phyloP scores from a whole-genome alignment of 495 filamentous ascomycete species.

The Apodospora peruviana region DNA sequence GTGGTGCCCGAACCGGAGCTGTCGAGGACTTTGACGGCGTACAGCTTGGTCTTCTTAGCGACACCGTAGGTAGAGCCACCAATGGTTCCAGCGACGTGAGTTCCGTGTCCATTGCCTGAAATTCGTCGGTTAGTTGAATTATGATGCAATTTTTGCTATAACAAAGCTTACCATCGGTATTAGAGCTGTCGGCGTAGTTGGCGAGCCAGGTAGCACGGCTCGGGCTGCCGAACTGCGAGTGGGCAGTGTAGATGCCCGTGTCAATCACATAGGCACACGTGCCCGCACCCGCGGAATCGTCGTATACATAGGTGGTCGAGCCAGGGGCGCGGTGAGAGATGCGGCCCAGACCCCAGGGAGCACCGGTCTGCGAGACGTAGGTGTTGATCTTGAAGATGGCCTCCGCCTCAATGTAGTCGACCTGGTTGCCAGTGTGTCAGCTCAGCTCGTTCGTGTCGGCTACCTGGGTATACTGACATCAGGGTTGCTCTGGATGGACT shows the following conservation, averaged over 20 bases:
- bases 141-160: too few species aligned
- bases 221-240: conserved; percentile 43
- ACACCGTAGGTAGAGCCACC: conserved; percentile 45
- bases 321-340: conserved; percentile 49
- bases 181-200: conserved; percentile 37
- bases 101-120: conserved; percentile 48
- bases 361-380: conserved; percentile 42
- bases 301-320: conserved; percentile 54
- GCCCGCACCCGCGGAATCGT: conserved; percentile 47
- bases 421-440: conserved; percentile 19
- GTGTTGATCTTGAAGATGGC: conserved; percentile 41
- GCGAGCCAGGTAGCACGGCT: conserved; percentile 37
- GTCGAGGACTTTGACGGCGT: conserved; percentile 47
- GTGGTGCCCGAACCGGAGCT: conserved; percentile 40
- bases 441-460: not conserved
- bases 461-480: conserved; percentile 19
- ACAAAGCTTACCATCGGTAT: too few species aligned
- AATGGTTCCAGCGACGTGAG: conserved; percentile 46
- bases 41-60: conserved; percentile 42
- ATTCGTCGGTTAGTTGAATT: too few species aligned
- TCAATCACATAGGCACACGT: conserved; percentile 55
- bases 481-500: conserved; percentile 35
- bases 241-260: conserved; percentile 49
- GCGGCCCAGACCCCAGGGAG: conserved; percentile 57
- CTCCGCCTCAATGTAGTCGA: conserved; percentile 51